phyloP scores from a whole-genome alignment of 768 basidiomycete species.

The Chiua virens region DNA sequence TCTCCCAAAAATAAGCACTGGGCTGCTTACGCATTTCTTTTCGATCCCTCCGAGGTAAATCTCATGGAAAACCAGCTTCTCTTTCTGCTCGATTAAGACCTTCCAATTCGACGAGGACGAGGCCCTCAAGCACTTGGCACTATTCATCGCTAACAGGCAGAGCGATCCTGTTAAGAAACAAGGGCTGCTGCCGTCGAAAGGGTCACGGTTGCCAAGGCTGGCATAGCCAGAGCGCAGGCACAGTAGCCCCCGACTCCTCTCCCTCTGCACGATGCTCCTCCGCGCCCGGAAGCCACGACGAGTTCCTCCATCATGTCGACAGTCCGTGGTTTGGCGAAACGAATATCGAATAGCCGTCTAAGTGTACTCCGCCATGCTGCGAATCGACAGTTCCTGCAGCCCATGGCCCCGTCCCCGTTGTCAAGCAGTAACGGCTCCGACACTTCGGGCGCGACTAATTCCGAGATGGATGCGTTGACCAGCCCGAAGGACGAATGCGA shows the following conservation, averaged over 20 bases:
- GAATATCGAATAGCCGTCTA: conserved; percentile 48
- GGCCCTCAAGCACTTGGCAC: conserved; percentile 66
- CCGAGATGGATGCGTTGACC: conserved; percentile 60
- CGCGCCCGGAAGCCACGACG: conserved; percentile 20
- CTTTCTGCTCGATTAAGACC: conserved; percentile 87
- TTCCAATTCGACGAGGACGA: conserved; percentile 88
- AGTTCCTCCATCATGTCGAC: conserved; percentile 49
- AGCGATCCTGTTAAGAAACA: conserved; percentile 34
- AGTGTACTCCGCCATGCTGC: conserved; percentile 23
- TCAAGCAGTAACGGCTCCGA: conserved; percentile 45
- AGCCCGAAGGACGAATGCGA: conserved; percentile 50
- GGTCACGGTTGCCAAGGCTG: conserved; percentile 55
- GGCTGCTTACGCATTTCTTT: conserved; percentile 74
- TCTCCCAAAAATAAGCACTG: conserved; percentile 95
- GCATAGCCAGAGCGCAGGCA: conserved; percentile 52
- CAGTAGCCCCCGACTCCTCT: conserved; percentile 43
- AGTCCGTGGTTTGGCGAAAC: conserved; percentile 59
- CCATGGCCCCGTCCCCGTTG: conserved; percentile 27
- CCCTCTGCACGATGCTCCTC: conserved; percentile 38
- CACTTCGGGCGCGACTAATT: conserved; percentile 45
- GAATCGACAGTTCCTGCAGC: conserved; percentile 18
- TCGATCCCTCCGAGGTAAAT: conserved; percentile 81
- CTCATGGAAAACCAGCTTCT: conserved; percentile 98
- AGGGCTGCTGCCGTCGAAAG: conserved; percentile 54
- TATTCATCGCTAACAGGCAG: conserved; percentile 49